Base-by-base conservation (phyloP, 2,329 filamentous ascomycete species). In the Plectosphaerella plurivora region DNA sequence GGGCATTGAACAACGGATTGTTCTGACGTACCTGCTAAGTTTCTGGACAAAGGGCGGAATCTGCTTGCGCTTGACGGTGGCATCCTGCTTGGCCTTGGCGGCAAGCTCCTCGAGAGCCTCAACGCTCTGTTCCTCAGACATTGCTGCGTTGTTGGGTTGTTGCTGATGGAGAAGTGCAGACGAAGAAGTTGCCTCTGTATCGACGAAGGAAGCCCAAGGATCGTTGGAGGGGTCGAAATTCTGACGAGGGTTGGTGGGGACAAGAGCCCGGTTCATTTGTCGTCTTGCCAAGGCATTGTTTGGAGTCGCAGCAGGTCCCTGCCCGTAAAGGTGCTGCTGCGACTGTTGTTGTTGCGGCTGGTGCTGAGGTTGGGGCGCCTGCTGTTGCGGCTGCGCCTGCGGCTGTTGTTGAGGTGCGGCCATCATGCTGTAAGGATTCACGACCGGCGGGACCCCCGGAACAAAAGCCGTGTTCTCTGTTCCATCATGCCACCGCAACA, bases 1-100 rank as follows among this genome's bases (percentile, higher is more conserved):
- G 8, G 45, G 20, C 41, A 20, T 20, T 25, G 15, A 10, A 41
- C 20, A 33, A 33, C 33, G 35, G 22, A 22, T 22, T 6, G 15
- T 41, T 9, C 36, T n/a, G 22, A 28, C 82, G 73, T 75, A 95
- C 93, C 93, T 97, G 84, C 91, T 96, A 51, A 99, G 73, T 67
- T 99, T 99, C 69, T 97, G 92, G 44, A 99, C 92, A 75, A 99
- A 99, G 0, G 94, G 93, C 1, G 94, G 93, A 11, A 99, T 97
- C 64, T 95, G 89, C 71, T 97, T 97, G 62, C 92, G 80, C 70
- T 96, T 97, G 15, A 87, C 81, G 66, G 92, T 88, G 1, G 92
- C 87, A 53, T 97, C 94, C 65, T 87, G 84, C 74, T 95, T 96
- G 9, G 91, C 91, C 56, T 88, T 76, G 58, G 87, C 79, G 20